Base-by-base conservation (phyloP, 2,329 filamentous ascomycete species). In the Neonectria ditissima region DNA sequence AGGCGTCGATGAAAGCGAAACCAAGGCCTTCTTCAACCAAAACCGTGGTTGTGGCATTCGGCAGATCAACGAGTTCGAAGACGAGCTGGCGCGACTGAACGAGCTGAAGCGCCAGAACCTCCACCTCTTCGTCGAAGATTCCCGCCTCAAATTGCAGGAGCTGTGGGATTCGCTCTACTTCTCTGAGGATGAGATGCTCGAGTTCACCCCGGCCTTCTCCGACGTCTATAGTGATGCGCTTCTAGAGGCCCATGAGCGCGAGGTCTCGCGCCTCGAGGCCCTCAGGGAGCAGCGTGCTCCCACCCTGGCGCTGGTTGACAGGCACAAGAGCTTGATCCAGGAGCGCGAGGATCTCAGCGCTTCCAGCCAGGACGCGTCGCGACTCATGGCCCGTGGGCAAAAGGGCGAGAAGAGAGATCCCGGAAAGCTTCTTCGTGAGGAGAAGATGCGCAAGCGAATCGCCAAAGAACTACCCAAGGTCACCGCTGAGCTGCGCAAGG, bases 401-500 rank as follows among this genome's bases (percentile, higher is more conserved):
- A 97, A 97, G 81, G 95, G 95, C 58, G 95, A 98, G 81, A 93
- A 91, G 79, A 92, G 97, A 67, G 96, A 99, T 75, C 96, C 96
- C 3, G 95, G 94, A 54, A 96, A 97, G 80, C 85, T 99, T 16
- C 84, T 99, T 55, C 88, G 96, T 30, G 96, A 99, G 76, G 96
- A 99, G 81, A 99, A 98, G 86, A 97, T 97, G 93, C 90, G 96
- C 64, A 99, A 99, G 87, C 88, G 94, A 62, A 97, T 99, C 66
- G 87, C 94, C 26, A 99, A 98, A 79, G 96, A 99, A 75, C 83
- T 99, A 30, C 96, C 96, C 59, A 98, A 97, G 82, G 86, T 99
- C 45, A 90, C 95, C 62, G 86, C 86, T 0, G 94, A 98, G n/a
- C 81, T 99, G 62, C 87, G 88, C 68, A 95, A 90, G 77, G 85